Evolutionary conservation across 2,329 filamentous ascomycete genomes (phyloP).

Genomic region (Thelonectria rubi): DNA sequence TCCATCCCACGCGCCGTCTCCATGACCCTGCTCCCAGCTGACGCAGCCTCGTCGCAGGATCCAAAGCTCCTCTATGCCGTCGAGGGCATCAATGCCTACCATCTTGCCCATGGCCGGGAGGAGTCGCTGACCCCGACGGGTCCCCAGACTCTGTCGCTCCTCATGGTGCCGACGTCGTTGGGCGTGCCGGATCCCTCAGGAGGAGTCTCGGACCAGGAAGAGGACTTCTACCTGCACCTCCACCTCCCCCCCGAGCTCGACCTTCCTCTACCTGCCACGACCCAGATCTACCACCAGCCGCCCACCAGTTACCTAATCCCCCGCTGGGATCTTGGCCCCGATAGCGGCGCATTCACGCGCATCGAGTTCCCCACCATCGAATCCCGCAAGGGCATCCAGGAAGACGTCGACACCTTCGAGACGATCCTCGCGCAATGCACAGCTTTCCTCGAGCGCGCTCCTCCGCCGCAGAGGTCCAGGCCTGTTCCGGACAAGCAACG

Average conservation of each 20-base stretch:
- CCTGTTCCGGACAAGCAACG: constrained; percentile 52
- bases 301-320: constrained; percentile 94
- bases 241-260: constrained; percentile 95
- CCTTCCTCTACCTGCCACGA: constrained; percentile 90
- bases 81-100: constrained; percentile 88
- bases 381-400: constrained; percentile 77
- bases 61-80: constrained; percentile 76
- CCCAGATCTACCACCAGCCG: constrained; percentile 96
- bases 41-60: constrained; percentile 51
- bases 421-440: constrained; percentile 98
- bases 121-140: constrained; percentile 83
- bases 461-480: constrained; percentile 62
- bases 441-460: constrained; percentile 87
- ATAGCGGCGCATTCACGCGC: constrained; percentile 88
- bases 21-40: constrained; percentile 18
- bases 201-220: constrained; percentile 71
- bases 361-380: constrained; percentile 87
- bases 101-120: constrained; percentile 89
- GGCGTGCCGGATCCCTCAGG: constrained; percentile 65
- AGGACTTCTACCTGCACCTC: constrained; percentile 97
- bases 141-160: constrained; percentile 87
- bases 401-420: constrained; percentile 96
- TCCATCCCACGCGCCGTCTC: constrained; percentile 24
- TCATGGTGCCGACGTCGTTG: constrained; percentile 94
- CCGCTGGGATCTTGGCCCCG: constrained; percentile 90